A percentile compares a stretch with the other conserved stretches of the same genome.
Conservation (phyloP, 1,284 basidiomycete genomes). For the Pseudozyma hubeiensis region DNA sequence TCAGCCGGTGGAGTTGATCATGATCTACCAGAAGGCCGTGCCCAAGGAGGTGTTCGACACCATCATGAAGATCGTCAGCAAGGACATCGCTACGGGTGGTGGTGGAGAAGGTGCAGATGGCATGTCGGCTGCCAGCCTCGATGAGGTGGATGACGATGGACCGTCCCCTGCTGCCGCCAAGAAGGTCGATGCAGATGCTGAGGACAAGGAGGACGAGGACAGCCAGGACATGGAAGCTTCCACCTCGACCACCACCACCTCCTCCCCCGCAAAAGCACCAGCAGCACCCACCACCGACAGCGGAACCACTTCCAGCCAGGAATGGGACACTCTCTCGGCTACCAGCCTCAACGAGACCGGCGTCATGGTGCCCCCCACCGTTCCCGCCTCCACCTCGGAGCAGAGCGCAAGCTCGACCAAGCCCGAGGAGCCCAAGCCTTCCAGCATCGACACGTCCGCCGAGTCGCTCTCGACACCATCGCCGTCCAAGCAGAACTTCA, state of each 20-base stretch:
- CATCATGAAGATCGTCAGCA: constrained; percentile 85
- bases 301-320: constrained; percentile 58
- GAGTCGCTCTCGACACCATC: constrained; percentile 22
- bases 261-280: constrained; percentile 14
- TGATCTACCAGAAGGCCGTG: constrained; percentile 89
- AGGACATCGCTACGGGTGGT: constrained; percentile 78
- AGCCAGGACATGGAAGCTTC: constrained; percentile 21
- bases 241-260: constrained; percentile 16
- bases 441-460: constrained; percentile 33
- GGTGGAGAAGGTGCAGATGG: constrained; percentile 26
- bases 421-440: constrained; percentile 25
- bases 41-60: constrained; percentile 88
- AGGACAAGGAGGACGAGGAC: constrained; percentile 6
- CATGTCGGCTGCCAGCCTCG: constrained; percentile 42
- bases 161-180: constrained; percentile 19
- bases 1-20: constrained; percentile 82
- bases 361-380: constrained; percentile 39
- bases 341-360: constrained; percentile 49
- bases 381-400: constrained; percentile 17
- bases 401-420: constrained; percentile 11
- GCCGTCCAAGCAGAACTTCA: constrained; percentile 38
- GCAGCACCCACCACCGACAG: constrained; percentile 34
- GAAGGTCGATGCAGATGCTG: neutral
- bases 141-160: constrained; percentile 55
- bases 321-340: constrained; percentile 55